Percentiles rank a stretch among this genome's conserved stretches.
These are phyloP conservation scores for Escovopsis sp. DNA, from an alignment of 2,329 filamentous ascomycete genomes.

Conservation along the genomic window DNA sequence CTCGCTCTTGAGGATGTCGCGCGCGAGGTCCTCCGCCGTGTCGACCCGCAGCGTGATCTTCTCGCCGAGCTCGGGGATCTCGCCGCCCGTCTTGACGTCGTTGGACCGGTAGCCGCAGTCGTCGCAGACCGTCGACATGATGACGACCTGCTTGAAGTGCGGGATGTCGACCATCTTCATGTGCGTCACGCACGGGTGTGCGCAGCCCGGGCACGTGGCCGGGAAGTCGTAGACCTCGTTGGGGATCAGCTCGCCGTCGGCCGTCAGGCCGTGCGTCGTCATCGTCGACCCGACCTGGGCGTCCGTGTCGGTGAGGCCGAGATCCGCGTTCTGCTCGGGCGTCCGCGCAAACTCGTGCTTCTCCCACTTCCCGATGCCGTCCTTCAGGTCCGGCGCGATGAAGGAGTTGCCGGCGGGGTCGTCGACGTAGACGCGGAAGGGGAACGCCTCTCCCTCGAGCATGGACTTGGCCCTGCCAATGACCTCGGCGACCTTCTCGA, in stretches of 20 bases:
- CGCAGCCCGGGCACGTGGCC: constrained; percentile 80
- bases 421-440: constrained; percentile 77
- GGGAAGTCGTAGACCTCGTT: constrained; percentile 91
- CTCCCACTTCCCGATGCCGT: constrained; percentile 73
- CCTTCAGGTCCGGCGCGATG: constrained; percentile 74
- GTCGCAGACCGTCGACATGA: constrained; percentile 89
- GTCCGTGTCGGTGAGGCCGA: constrained; percentile 58
- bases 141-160: constrained; percentile 90
- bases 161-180: constrained; percentile 99
- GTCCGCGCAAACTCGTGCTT: constrained; percentile 74
- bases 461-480: constrained; percentile 62
- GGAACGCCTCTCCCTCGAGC: constrained; percentile 61
- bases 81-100: constrained; percentile 94
- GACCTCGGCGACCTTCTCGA: constrained; percentile 61
- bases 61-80: constrained; percentile 72
- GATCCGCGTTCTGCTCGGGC: constrained; percentile 67
- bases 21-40: constrained; percentile 56
- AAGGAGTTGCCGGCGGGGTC: constrained; percentile 93
- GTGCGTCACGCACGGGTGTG: constrained; percentile 71
- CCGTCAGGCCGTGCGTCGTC: constrained; percentile 31
- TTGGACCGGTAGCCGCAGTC: constrained; percentile 89
- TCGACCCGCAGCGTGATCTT: constrained; percentile 66
- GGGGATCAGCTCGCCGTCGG: constrained; percentile 70
- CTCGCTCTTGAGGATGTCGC: constrained; percentile 94
- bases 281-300: constrained; percentile 32